phyloP scores from a whole-genome alignment of 2,329 filamentous ascomycete genomes.

The Aspergillus sclerotialis region DNA sequence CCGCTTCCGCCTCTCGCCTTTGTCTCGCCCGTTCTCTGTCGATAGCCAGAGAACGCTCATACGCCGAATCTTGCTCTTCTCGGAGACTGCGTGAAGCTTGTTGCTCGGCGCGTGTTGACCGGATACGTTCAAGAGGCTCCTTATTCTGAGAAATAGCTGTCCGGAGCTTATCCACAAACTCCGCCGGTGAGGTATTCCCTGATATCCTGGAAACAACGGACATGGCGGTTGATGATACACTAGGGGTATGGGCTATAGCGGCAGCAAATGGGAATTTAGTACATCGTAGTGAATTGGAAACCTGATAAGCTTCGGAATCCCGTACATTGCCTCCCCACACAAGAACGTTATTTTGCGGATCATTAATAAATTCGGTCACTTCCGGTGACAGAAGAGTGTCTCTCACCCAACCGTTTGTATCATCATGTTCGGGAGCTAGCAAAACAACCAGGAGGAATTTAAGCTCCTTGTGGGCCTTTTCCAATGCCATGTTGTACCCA shows the following conservation, averaged over 20 bases:
- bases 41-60: constrained; percentile 81
- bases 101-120: constrained; percentile 71
- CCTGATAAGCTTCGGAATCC: constrained; percentile 91
- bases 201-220: constrained; percentile 74
- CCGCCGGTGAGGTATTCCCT: constrained; percentile 61
- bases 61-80: constrained; percentile 86
- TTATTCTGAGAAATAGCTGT: constrained; percentile 67
- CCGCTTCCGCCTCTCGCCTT: constrained; percentile 67
- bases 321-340: constrained; percentile 91
- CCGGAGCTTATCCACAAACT: constrained; percentile 71
- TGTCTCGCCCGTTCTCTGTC: constrained; percentile 78
- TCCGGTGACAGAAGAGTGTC: constrained; percentile 74
- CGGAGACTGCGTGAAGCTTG: constrained; percentile 73
- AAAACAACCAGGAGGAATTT: constrained; percentile 88
- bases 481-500: constrained; percentile 85
- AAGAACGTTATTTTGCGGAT: constrained; percentile 70
- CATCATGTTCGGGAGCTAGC: constrained; percentile 88
- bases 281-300: constrained; percentile 76
- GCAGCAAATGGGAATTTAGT: constrained; percentile 90
- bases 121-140: constrained; percentile 65
- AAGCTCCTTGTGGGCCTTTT: constrained; percentile 80
- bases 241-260: constrained; percentile 79
- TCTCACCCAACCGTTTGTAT: constrained; percentile 72
- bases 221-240: constrained; percentile 80
- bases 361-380: constrained; percentile 65